Percentiles rank a stretch among this genome's conserved stretches.
phyloP scores from a whole-genome alignment of 148 eudicot genomes.

The Rhododendron mucronatum region DNA sequence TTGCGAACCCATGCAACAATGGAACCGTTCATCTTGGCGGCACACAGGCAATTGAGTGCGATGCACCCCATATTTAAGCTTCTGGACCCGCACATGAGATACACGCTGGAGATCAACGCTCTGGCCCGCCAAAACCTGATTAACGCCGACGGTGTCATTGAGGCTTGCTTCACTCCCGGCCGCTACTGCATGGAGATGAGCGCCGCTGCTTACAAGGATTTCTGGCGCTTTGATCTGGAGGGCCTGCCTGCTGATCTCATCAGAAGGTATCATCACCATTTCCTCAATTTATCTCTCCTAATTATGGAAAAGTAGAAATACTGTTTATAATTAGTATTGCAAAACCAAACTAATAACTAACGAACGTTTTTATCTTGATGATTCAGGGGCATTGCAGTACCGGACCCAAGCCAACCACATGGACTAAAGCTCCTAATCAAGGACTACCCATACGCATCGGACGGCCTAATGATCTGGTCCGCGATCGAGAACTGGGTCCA shows the following conservation, averaged over 20 bases:
- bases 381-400: conserved; percentile 83
- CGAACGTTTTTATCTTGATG: not conserved
- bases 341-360: not conserved
- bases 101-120: conserved; percentile 71
- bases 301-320: not conserved
- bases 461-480: conserved; percentile 83
- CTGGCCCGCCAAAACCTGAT: conserved; percentile 77
- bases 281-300: not conserved
- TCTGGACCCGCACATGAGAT: conserved; percentile 96
- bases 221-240: conserved; percentile 86
- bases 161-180: conserved; percentile 80
- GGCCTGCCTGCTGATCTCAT: conserved; percentile 84
- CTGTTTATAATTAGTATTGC: not conserved
- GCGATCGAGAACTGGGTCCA: conserved; percentile 75
- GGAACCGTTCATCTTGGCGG: conserved; percentile 86
- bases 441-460: conserved; percentile 94
- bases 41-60: conserved; percentile 78
- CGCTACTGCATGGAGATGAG: conserved; percentile 93
- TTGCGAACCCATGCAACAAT: conserved; percentile 70
- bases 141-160: conserved; percentile 78
- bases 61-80: conserved; percentile 96
- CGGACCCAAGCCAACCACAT: conserved; percentile 74
- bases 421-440: conserved; percentile 65
- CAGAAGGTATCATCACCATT: conserved; percentile 39
- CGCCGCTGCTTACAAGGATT: conserved; percentile 74